These are phyloP conservation scores for Helicostylum pulchrum DNA, from an alignment of 192 early-diverging fungal genomes.

Conservation along the genomic window DNA sequence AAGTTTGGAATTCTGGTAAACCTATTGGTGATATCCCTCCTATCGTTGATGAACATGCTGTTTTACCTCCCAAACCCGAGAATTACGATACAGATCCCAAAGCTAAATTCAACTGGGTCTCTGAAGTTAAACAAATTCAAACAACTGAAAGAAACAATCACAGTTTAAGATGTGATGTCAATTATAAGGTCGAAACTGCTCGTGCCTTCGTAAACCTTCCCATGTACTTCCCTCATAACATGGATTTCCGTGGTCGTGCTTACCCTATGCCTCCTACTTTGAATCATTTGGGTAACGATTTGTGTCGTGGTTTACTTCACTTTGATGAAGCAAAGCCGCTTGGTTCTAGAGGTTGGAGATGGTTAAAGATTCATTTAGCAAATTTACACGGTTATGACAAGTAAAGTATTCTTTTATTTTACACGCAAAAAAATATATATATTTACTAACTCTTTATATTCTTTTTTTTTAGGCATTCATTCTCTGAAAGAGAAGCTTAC, in stretches of 20 bases:
- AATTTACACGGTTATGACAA: constrained; percentile 92
- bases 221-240: constrained; percentile 96
- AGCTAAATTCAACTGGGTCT: constrained; percentile 52
- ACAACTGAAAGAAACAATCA: constrained; percentile 71
- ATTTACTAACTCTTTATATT: background rate
- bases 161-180: constrained; percentile 85
- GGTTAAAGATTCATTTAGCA: constrained; percentile 96
- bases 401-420: constrained; percentile 21
- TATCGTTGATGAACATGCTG: constrained; percentile 33
- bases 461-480: constrained; percentile 53
- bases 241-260: constrained; percentile 96
- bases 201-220: constrained; percentile 78
- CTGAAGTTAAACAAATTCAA: constrained; percentile 53
- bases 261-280: constrained; percentile 95
- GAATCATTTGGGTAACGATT: constrained; percentile 95
- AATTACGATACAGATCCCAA: constrained; percentile 60
- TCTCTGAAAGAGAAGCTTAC: constrained; percentile 76
- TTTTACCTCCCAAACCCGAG: constrained; percentile 57
- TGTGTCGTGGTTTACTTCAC: constrained; percentile 88
- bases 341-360: constrained; percentile 74
- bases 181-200: constrained; percentile 96
- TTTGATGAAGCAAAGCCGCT: constrained; percentile 82
- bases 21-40: constrained; percentile 74
- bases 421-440: background rate
- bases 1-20: constrained; percentile 87